Evolutionary conservation across 805 yeast genomes (phyloP), one percentile per base, ranked within the genome.

Genomic region (Pichia cabralensis): DNA sequence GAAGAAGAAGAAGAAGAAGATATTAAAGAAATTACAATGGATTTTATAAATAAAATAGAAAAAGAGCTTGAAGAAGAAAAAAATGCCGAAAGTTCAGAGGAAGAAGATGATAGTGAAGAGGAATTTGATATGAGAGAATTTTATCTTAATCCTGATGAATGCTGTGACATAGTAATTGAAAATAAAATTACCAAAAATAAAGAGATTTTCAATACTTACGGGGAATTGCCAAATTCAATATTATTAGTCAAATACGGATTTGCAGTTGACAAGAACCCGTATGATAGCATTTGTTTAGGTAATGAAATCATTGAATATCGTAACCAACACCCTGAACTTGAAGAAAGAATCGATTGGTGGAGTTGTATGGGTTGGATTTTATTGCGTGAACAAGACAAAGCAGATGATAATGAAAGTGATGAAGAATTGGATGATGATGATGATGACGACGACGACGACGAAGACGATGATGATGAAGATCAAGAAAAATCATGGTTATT

Each of bases 131-230:
- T 42, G 22, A 55, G 47, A 1, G 68, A 66, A 14, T 45, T 62
- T 8, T 55, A 66, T 3, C 40, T 51, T 4, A 45, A 46, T 31
- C 61, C 70, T 2, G 68, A 66, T 34, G 71, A 72, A 38, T 77
- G 86, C 43, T 83, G 94, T 46, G 95, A 85, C 46, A 73, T 86
- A 11, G 64, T 71, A 0, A 48, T 78, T 3, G 60, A 64, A 14
- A 52, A 50, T 11, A 49, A 56, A 2, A 71, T 82, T 1, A 33
- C 47, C 1, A 50, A 57, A 22, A 72, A 74, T 7, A 53, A 62
- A 10, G 96, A 89, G 49, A 49, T 89, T 11, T 82, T 76, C 62
- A 86, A 84, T 56, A 76, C 92, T 0, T 88, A 86, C 47, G 96
- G 96, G 0, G 79, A 76, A 19, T 62, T 79, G 26, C 58, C 77